phyloP scores from a whole-genome alignment of 371 early-diverging fungal genomes.

The Mucor plumbeus region DNA sequence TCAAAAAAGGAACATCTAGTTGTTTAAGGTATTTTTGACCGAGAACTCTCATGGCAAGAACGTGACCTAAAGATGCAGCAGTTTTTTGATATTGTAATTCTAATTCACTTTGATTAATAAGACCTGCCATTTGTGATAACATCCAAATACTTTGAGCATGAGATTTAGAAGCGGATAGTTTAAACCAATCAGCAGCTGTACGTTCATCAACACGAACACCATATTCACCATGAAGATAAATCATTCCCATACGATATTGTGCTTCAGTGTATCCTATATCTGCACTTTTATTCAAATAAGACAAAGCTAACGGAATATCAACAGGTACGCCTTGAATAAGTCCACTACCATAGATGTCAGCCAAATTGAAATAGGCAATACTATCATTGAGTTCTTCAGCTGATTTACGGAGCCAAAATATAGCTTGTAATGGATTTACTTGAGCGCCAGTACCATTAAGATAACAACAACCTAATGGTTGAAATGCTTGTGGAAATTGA shows the following conservation, averaged over 20 bases:
- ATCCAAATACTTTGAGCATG: conserved; percentile 41
- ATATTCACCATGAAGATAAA: conserved; percentile 25
- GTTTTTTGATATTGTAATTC: conserved; percentile 42
- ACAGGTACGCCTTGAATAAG: conserved; percentile 14
- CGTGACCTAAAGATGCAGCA: conserved; percentile 39
- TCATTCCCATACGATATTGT: conserved; percentile 42
- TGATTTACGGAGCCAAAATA: conserved; percentile 39
- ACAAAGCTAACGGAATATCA: conserved; percentile 27
- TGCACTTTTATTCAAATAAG: conserved; percentile 35
- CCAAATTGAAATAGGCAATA: conserved; percentile 38
- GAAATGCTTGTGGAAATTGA: conserved; percentile 36
- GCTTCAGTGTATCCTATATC: conserved; percentile 47
- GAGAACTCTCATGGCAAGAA: conserved; percentile 23
- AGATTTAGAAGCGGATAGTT: conserved; percentile 37
- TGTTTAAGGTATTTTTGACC: conserved; percentile 25
- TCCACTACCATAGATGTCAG: conserved; percentile 32
- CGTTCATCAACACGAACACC: conserved; percentile 29
- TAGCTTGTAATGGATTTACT: conserved; percentile 27
- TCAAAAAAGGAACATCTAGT: conserved; percentile 16
- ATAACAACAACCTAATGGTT: conserved; percentile 38
- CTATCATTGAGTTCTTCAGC: conserved; percentile 34
- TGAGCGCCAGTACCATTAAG: conserved; percentile 37
- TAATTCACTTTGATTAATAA: conserved; percentile 37
- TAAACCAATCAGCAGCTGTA: conserved; percentile 41
- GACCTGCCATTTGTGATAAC: conserved; percentile 41